phyloP scores from a whole-genome alignment of 208 protist genomes.

The Tritrichomonas musculus region DNA sequence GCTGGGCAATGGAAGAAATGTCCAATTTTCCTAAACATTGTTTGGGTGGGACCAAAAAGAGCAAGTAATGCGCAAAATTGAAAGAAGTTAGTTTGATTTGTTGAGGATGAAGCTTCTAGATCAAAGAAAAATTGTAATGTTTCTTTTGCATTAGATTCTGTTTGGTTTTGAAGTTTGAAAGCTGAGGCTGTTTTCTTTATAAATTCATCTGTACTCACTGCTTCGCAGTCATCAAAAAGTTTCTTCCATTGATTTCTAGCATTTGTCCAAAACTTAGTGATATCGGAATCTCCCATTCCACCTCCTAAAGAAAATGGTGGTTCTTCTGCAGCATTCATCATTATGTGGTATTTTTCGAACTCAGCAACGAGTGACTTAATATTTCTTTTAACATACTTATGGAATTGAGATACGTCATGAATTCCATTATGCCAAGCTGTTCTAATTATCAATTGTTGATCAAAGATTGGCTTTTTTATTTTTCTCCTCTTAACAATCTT shows the following conservation, averaged over 20 bases:
- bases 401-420: not conserved
- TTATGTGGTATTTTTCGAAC: not conserved
- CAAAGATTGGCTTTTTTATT: not conserved
- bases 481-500: too few species aligned
- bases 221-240: not conserved
- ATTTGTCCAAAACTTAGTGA: not conserved
- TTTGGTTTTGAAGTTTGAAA: not conserved
- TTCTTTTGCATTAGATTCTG: not conserved
- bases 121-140: not conserved
- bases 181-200: not conserved
- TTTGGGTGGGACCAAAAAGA: not conserved
- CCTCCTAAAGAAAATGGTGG: not conserved
- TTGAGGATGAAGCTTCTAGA: too few species aligned
- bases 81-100: not conserved
- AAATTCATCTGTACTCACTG: not conserved
- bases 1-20: not conserved
- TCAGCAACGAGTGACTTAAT: not conserved
- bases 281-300: not conserved
- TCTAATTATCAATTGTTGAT: not conserved
- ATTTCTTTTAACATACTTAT: not conserved
- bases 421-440: not conserved
- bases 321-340: not conserved
- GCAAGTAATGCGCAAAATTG: not conserved
- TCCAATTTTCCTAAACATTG: not conserved
- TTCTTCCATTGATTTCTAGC: not conserved